These are phyloP conservation scores for Gaultheria prostrata DNA, from an alignment of 148 eudicot genomes.

Conservation along the genomic window DNA sequence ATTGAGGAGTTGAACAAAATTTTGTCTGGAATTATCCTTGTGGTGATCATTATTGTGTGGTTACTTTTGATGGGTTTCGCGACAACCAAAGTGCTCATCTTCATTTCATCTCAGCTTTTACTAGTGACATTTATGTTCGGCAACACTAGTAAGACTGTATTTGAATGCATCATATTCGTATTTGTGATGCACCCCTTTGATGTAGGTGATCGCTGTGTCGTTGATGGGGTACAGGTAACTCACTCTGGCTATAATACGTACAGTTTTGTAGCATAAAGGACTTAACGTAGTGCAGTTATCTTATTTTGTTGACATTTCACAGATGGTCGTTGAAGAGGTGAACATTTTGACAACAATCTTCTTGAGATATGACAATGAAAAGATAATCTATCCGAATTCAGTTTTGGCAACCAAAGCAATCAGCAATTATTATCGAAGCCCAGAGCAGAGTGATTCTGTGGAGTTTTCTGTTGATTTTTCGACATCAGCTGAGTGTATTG, in stretches of 20 bases:
- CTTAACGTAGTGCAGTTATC: neutral
- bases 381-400: slow-evolving; percentile 71
- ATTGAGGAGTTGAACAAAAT: slow-evolving; percentile 71
- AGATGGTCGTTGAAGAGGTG: slow-evolving; percentile 94
- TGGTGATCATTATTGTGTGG: slow-evolving; percentile 56
- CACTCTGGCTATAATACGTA: neutral
- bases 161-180: slow-evolving; percentile 73
- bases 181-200: slow-evolving; percentile 86
- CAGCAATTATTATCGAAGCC: slow-evolving; percentile 80
- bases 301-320: slow-evolving; percentile 14
- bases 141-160: slow-evolving; percentile 56
- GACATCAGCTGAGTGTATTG: slow-evolving; percentile 65
- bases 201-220: slow-evolving; percentile 84
- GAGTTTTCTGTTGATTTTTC: slow-evolving; percentile 68
- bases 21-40: slow-evolving; percentile 37
- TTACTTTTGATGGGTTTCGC: slow-evolving; percentile 69
- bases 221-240: slow-evolving; percentile 83
- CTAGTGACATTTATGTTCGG: slow-evolving; percentile 65
- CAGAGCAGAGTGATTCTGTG: slow-evolving; percentile 73
- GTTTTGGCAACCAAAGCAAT: slow-evolving; percentile 74
- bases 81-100: slow-evolving; percentile 62
- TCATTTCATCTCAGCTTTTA: slow-evolving; percentile 68
- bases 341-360: slow-evolving; percentile 86
- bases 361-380: slow-evolving; percentile 70
- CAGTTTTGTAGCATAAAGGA: neutral